Evolutionary conservation across 2,329 filamentous ascomycete genomes (phyloP).

Genomic region (Fusarium miscanthi): DNA sequence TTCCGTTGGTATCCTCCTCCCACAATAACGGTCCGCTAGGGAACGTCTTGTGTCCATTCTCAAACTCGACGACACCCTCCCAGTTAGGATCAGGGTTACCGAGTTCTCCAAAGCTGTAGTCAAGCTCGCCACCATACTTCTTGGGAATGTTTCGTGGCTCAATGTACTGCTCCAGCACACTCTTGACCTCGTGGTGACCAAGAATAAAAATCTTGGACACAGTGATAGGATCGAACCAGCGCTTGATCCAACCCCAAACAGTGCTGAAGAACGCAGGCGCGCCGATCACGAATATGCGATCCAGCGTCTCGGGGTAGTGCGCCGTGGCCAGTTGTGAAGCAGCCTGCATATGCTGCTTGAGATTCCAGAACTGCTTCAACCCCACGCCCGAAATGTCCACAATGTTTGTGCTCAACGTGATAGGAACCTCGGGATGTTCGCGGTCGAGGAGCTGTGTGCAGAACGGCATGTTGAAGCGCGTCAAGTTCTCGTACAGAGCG

Average conservation of each 20-base stretch:
- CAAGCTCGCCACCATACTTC: slow-evolving; percentile 87
- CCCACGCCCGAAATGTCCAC: slow-evolving; percentile 91
- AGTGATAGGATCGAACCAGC: slow-evolving; percentile 94
- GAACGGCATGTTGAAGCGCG: slow-evolving; percentile 85
- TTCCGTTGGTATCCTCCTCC: slow-evolving; percentile 59
- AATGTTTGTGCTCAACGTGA: slow-evolving; percentile 93
- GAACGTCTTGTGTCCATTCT: slow-evolving; percentile 63
- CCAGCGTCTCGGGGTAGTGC: slow-evolving; percentile 94
- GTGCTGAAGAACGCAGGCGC: slow-evolving; percentile 92
- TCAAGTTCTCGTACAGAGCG: slow-evolving; percentile 92
- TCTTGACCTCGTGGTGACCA: slow-evolving; percentile 74
- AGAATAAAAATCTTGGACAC: slow-evolving; percentile 97
- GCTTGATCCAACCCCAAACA: slow-evolving; percentile 94
- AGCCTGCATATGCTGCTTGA: slow-evolving; percentile 94
- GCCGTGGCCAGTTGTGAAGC: slow-evolving; percentile 89
- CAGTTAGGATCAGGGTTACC: slow-evolving; percentile 76
- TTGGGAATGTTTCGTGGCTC: slow-evolving; percentile 86
- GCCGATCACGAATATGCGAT: slow-evolving; percentile 76
- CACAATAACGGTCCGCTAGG: slow-evolving; percentile 68
- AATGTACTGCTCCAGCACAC: slow-evolving; percentile 84
- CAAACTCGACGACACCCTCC: slow-evolving; percentile 62
- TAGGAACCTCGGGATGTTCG: slow-evolving; percentile 80
- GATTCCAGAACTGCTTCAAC: slow-evolving; percentile 94
- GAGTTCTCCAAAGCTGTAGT: slow-evolving; percentile 82
- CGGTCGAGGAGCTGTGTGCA: slow-evolving; percentile 81